Conservation (phyloP, 2,329 filamentous ascomycete species). For the Harringtonia lauricola region DNA sequence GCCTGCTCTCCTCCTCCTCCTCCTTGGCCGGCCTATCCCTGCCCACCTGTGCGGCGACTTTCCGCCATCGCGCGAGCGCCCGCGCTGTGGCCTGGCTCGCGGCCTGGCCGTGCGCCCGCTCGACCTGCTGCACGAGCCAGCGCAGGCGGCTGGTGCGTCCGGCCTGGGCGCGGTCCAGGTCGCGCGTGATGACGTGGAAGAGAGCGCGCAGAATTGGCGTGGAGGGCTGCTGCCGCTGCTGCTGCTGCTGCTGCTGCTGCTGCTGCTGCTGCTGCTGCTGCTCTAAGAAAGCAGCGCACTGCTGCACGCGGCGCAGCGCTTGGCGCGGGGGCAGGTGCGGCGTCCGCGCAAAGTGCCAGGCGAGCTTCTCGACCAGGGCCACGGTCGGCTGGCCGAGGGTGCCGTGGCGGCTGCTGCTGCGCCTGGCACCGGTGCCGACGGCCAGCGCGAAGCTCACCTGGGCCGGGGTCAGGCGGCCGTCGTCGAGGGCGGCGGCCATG, state of each 20-base stretch:
- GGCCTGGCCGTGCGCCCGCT: constrained; percentile 15
- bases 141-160: constrained; percentile 23
- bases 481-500: constrained; percentile 3
- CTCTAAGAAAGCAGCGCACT: constrained; percentile 22
- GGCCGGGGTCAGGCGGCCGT: constrained; percentile 3
- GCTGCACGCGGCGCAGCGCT: constrained; percentile 20
- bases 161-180: constrained; percentile 20
- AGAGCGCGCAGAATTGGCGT: constrained; percentile 17
- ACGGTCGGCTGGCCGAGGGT: constrained; percentile 7
- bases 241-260: too few relatives aligned
- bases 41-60: constrained; percentile 4
- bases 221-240: too few relatives aligned
- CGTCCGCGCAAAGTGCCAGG: constrained; percentile 10
- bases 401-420: neutral
- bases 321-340: constrained; percentile 13
- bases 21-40: too few relatives aligned
- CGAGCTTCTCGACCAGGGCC: constrained; percentile 12
- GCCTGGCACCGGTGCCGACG: neutral
- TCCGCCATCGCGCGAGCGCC: constrained; percentile 16
- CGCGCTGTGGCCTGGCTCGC: constrained; percentile 11
- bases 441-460: constrained; percentile 6
- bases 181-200: constrained; percentile 22
- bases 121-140: constrained; percentile 23
- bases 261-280: too few relatives aligned
- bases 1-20: too few relatives aligned